Percentiles rank a stretch among this genome's conserved stretches.
phyloP scores from a whole-genome alignment of 441 rosid genomes.

The Dalechampia spathulata region DNA sequence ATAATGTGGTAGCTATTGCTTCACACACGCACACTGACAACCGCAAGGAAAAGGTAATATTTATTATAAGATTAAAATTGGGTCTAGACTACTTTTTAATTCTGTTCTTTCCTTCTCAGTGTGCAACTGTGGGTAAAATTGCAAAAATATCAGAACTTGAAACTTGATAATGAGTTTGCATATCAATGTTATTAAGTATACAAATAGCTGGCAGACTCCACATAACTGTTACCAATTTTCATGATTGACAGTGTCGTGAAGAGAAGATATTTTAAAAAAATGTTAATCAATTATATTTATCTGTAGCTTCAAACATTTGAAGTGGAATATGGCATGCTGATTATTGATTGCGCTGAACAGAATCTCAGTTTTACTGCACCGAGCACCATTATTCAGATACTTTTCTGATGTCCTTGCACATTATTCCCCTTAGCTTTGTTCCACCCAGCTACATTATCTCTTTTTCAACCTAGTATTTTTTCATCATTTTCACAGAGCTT shows the following conservation, averaged over 20 bases:
- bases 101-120: too few species aligned
- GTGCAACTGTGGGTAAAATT: background rate
- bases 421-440: background rate
- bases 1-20: slow-evolving; percentile 58
- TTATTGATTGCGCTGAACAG: background rate
- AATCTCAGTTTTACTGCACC: background rate
- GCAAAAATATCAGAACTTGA: background rate
- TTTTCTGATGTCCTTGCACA: background rate
- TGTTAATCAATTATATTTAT: too few species aligned
- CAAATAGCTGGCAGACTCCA: background rate
- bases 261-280: background rate
- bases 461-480: background rate
- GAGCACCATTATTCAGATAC: background rate
- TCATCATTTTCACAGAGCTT: background rate
- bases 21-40: slow-evolving; percentile 62
- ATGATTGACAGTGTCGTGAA: background rate
- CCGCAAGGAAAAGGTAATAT: slow-evolving; percentile 69
- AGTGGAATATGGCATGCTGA: background rate
- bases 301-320: background rate
- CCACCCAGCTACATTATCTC: background rate
- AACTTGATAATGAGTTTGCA: background rate
- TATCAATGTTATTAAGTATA: background rate
- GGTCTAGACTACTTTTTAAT: background rate
- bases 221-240: background rate
- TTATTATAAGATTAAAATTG: background rate